Percentiles rank a stretch among this genome's conserved stretches.
Conservation (phyloP, 2,329 filamentous ascomycete genomes). For the Sclerotiophoma versabilis region DNA sequence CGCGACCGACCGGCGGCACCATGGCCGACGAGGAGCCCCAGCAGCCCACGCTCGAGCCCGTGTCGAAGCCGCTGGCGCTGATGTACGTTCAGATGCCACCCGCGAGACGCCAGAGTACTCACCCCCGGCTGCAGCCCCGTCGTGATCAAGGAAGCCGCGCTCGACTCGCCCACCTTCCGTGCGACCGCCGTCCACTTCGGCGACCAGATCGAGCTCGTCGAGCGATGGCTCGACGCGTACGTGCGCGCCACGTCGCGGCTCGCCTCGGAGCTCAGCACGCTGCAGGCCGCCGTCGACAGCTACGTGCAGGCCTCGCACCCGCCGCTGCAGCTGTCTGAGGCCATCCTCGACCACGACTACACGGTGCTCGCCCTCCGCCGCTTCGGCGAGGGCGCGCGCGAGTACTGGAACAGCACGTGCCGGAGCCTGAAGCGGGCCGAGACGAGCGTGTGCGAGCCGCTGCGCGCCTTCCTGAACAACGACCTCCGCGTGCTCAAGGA, state of each 20-base stretch:
- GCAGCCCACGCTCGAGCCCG: slow-evolving; percentile 46
- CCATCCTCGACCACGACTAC: slow-evolving; percentile 93
- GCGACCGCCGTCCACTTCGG: slow-evolving; percentile 84
- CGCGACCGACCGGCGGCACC: slow-evolving; percentile 1
- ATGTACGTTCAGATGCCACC: slow-evolving; percentile 44
- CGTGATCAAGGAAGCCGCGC: slow-evolving; percentile 88
- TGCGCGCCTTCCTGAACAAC: slow-evolving; percentile 76
- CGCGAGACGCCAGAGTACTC: neutral
- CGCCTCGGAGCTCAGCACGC: slow-evolving; percentile 69
- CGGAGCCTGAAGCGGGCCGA: slow-evolving; percentile 80
- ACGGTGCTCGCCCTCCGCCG: slow-evolving; percentile 85
- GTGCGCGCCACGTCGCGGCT: slow-evolving; percentile 68
- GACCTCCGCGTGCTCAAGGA: slow-evolving; percentile 91
- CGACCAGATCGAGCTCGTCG: slow-evolving; percentile 89
- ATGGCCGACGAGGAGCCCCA: slow-evolving; percentile 48
- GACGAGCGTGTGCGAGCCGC: slow-evolving; percentile 77
- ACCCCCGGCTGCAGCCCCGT: slow-evolving; percentile 67
- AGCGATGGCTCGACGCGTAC: slow-evolving; percentile 87
- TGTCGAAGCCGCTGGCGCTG: slow-evolving; percentile 51
- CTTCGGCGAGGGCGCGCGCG: slow-evolving; percentile 83
- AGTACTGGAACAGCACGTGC: slow-evolving; percentile 84
- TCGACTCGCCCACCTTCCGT: slow-evolving; percentile 96
- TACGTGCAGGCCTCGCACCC: slow-evolving; percentile 81
- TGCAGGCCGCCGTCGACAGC: slow-evolving; percentile 80
- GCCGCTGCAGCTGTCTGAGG: slow-evolving; percentile 76